Base-by-base conservation (phyloP, 2,329 filamentous ascomycete genomes). In the Aureobasidium sp. region DNA sequence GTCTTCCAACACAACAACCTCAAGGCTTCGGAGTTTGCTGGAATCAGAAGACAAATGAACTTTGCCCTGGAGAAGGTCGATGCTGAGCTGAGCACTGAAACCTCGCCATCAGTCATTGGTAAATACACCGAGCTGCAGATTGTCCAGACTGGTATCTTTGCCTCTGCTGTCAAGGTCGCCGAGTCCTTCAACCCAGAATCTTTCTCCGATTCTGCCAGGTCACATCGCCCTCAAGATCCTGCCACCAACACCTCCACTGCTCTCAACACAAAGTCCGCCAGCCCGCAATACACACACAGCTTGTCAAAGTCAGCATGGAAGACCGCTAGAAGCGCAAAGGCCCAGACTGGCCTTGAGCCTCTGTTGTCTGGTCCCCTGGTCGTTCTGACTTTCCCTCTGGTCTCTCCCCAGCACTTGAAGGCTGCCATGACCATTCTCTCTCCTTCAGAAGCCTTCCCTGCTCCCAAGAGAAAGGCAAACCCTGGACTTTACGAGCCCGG, bases 71-170 rank as follows among this genome's bases (percentile, higher is more conserved):
- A 78, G 38, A 91, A 90, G 71, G 83, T 91, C 4, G 93, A 95
- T 68, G 81, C 82, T 82, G 91, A 77, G 51, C 60, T 75, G 53
- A 72, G 72, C 73, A 83, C 91, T 81, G 89, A 89, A 81, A 90
- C 91, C 74, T 82, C 93, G 66, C 88, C 88, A 3, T 81, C 83
- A 13, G 80, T 79, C 25, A 54, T 74, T 11, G 75, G 73, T 42
- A 64, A 66, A 45, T 79, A 80, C 8, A 77, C 82, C 31, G 91
- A 93, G 79, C 77, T 98, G 31, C 91, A 97, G 77, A 93, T 97
- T 31, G 84, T 99, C 65, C 91, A 96, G 75, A 96, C 93, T 18
- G 92, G 93, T 75, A 97, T 99, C 75, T 93, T 99, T 76, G 90
- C 91, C 70, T 89, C 93, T 23, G 95, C 95, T 1, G 83, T 98